phyloP scores from a whole-genome alignment of 495 filamentous ascomycete species.

The Penicillium verhagenii region DNA sequence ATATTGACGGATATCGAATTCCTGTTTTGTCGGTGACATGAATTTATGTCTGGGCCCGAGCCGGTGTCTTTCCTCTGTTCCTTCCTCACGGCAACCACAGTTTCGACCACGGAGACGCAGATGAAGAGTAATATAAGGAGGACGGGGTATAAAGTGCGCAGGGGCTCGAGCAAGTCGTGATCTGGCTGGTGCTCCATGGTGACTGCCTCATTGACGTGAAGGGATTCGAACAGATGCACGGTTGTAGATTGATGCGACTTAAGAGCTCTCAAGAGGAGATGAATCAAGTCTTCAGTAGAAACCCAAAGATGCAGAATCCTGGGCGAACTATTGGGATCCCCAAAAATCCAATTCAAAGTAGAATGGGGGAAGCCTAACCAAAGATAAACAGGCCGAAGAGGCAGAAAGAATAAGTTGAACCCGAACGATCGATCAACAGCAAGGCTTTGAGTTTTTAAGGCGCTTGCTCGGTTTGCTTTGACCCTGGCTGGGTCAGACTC shows the following conservation, averaged over 20 bases:
- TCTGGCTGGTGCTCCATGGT: neutral
- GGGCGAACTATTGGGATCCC: neutral
- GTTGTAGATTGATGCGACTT: neutral
- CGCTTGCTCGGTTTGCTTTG: too few relatives aligned
- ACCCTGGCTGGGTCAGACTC: too few relatives aligned
- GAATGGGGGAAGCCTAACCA: neutral
- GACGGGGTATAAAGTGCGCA: neutral
- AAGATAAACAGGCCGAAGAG: neutral
- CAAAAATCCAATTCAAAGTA: neutral
- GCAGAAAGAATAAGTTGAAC: neutral
- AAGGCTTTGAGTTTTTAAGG: too few relatives aligned
- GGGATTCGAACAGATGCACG: neutral
- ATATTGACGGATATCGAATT: conserved; percentile 41
- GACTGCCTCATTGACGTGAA: neutral
- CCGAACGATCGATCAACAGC: neutral
- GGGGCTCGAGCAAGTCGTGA: neutral
- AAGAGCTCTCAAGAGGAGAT: neutral
- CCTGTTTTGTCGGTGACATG: neutral
- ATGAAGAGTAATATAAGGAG: neutral
- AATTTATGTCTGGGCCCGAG: neutral
- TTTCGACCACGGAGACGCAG: neutral
- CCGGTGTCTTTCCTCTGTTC: neutral
- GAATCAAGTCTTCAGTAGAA: too few relatives aligned
- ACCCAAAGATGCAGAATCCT: too few relatives aligned
- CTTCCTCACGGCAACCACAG: neutral